phyloP scores from a whole-genome alignment of 371 early-diverging fungal genomes.

The Apophysomyces elegans region DNA sequence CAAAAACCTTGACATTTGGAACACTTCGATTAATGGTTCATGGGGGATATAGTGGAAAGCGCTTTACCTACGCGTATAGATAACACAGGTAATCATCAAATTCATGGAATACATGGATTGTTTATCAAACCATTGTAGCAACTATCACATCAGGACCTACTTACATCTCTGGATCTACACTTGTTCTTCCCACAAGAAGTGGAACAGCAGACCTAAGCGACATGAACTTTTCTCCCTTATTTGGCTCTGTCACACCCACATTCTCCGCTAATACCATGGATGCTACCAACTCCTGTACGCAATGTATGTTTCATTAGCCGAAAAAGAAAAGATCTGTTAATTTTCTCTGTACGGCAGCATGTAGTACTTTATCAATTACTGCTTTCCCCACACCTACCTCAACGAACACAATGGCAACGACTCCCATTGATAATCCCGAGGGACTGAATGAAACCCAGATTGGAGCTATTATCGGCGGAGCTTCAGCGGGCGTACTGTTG shows the following conservation, averaged over 20 bases:
- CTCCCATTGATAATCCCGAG: background rate
- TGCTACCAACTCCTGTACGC: background rate
- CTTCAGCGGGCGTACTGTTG: conserved; percentile 16
- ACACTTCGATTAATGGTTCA: no score
- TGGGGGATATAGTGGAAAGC: background rate
- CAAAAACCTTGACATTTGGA: no score
- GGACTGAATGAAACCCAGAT: background rate
- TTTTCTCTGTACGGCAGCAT: background rate
- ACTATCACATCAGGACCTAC: background rate
- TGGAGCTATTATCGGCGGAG: conserved; percentile 8
- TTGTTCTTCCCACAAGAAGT: conserved; percentile 15
- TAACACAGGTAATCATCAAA: background rate
- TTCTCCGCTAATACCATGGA: conserved; percentile 5
- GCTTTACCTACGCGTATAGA: background rate
- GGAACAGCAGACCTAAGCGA: conserved; percentile 19
- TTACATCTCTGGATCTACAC: conserved; percentile 11
- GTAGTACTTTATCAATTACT: conserved; percentile 5
- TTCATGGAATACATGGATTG: no score
- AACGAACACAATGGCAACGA: background rate
- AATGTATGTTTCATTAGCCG: conserved; percentile 1
- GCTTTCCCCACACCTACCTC: no score
- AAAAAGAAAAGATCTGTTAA: background rate
- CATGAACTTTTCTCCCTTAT: conserved; percentile 20
- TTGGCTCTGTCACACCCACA: conserved; percentile 16
- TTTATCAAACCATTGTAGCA: background rate